Percentiles rank a stretch among this genome's conserved stretches.
phyloP scores from a whole-genome alignment of 345 rosid species.

The Orychophragmus violaceus region DNA sequence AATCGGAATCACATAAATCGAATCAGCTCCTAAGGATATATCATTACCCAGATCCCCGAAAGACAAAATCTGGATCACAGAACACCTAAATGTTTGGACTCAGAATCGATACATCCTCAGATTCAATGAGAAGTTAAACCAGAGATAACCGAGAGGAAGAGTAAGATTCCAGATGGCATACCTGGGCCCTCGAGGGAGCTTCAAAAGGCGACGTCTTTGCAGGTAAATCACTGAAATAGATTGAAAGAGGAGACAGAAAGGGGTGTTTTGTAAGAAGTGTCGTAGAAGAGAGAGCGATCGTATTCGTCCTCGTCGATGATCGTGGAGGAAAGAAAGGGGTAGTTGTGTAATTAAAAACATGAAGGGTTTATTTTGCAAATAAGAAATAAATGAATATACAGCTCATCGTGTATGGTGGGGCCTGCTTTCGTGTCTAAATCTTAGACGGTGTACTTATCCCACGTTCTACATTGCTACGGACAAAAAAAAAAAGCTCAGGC shows the following conservation, averaged over 20 bases:
- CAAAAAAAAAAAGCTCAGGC: background rate
- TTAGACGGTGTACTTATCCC: background rate
- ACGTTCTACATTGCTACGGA: background rate
- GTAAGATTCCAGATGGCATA: conserved; percentile 9
- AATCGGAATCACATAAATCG: background rate
- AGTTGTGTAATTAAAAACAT: conserved; percentile 1
- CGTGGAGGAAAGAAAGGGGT: conserved; percentile 12
- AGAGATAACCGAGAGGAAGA: conserved; percentile 8
- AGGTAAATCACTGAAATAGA: conserved; percentile 11
- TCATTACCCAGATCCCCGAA: conserved; percentile 8
- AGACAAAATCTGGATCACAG: conserved; percentile 8
- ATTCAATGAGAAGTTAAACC: conserved; percentile 15
- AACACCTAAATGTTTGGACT: background rate
- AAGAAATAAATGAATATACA: background rate
- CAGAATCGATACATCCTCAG: background rate
- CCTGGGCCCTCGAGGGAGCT: conserved; percentile 19
- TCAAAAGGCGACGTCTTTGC: background rate
- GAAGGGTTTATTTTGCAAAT: background rate
- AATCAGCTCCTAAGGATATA: background rate
- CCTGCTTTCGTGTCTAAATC: background rate
- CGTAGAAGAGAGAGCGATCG: conserved; percentile 19
- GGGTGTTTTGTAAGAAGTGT: background rate
- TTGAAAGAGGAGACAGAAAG: background rate
- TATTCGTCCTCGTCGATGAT: conserved; percentile 25
- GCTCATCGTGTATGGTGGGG: conserved; percentile 18